A percentile compares a stretch with the other conserved stretches of the same genome.
Conservation (phyloP, 2,329 filamentous ascomycete genomes). For the Pseudogymnoascus sp. region DNA sequence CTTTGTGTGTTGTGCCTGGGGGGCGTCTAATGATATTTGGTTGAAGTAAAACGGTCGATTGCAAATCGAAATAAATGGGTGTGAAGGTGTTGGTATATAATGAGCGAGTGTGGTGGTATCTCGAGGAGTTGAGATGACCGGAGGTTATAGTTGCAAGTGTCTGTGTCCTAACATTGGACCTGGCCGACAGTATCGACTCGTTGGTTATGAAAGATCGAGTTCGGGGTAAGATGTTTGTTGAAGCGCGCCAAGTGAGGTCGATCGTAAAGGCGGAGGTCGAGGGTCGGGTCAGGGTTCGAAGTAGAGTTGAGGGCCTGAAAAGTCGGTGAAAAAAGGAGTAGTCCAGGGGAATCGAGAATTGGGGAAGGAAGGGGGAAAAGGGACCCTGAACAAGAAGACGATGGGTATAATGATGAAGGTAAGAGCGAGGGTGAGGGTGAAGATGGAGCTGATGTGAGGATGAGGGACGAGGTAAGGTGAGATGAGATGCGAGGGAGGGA, state of each 20-base stretch:
- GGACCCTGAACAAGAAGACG: not conserved
- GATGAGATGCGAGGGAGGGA: conserved; percentile 4
- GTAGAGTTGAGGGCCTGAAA: not conserved
- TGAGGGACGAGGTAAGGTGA: conserved; percentile 5
- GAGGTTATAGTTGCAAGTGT: not conserved
- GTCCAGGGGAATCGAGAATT: not conserved
- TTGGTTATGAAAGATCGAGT: not conserved
- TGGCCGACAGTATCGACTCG: not conserved
- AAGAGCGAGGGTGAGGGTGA: not conserved
- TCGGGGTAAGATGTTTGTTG: not conserved
- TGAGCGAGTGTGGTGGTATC: conserved; percentile 2
- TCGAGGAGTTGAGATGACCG: not conserved
- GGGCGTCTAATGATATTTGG: conserved; percentile 4
- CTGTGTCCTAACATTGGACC: not conserved
- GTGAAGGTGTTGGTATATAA: not conserved
- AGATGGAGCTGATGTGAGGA: not conserved
- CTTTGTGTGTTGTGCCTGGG: not conserved
- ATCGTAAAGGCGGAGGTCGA: not conserved
- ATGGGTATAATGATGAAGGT: not conserved
- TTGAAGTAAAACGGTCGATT: conserved; percentile 1
- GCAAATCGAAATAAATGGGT: not conserved
- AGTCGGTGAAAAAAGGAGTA: not conserved
- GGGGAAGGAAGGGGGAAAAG: not conserved
- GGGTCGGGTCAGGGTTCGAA: conserved; percentile 1
- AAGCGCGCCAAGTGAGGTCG: not conserved